A percentile compares a stretch with the other conserved stretches of the same genome.
These are phyloP conservation scores for Populus hybrid DNA, from an alignment of 441 rosid genomes.

Conservation along the genomic window DNA sequence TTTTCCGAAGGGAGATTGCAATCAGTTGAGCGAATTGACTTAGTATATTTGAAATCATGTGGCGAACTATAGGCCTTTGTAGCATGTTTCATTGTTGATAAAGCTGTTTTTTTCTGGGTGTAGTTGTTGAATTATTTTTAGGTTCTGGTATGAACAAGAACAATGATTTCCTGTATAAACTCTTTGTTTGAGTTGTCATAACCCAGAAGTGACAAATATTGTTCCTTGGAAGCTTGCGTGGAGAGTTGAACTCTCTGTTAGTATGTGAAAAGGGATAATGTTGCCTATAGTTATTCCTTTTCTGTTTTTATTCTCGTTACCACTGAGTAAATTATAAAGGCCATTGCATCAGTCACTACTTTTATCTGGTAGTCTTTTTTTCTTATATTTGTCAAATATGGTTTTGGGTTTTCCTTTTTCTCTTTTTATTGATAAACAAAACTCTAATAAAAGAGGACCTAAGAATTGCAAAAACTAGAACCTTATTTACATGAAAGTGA, in stretches of 20 bases:
- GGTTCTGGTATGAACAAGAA: no score
- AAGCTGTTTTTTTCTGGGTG: background rate
- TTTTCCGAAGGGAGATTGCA: background rate
- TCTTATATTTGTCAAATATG: background rate
- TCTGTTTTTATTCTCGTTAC: no score
- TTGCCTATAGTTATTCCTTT: background rate
- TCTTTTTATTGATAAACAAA: background rate
- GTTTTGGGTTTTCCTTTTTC: background rate
- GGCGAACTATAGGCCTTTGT: background rate
- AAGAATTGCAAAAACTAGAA: no score
- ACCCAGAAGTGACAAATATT: background rate
- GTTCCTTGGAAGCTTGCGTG: background rate
- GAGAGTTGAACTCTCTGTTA: background rate
- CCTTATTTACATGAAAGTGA: background rate
- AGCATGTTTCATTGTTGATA: background rate
- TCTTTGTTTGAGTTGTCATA: background rate
- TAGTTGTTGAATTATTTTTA: no score
- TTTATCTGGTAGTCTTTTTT: background rate
- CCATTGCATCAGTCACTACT: background rate
- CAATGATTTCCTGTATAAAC: background rate
- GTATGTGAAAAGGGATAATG: background rate
- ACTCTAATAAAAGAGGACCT: background rate
- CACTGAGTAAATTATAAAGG: background rate
- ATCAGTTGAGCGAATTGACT: background rate
- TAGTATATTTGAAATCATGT: background rate